Base-by-base conservation (phyloP, 139 green algal species). In the Micractinium conductrix region DNA sequence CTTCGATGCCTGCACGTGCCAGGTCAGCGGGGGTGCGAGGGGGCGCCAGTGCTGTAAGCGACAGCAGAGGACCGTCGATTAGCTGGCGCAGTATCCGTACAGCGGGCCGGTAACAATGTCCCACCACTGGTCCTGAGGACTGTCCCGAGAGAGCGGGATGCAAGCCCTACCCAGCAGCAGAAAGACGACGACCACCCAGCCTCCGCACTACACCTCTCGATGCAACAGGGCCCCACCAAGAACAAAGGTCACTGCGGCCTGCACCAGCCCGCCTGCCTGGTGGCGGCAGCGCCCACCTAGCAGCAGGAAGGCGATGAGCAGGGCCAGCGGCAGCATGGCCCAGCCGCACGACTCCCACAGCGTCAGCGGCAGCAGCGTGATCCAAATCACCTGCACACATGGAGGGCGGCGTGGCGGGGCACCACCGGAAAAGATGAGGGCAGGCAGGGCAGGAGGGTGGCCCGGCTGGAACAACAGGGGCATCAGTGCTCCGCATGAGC, bases 261-360 rank as follows among this genome's bases (percentile, higher is more conserved):
- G 24, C 35, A 28, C 68, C 19, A 14, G 30, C 8, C 14, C 68
- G 8, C 22, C 68, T 24, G 22, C 68, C 68, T n/a, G 14, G 10
- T 44, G 24, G 22, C 68, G 24, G 35, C 68, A 44, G 37, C 0
- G 28, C 43, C 60, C 82, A 90, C 76, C 88, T 70, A 94, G 88
- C 87, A 97, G 87, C 65, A 96, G 84, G 79, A 94, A 93, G 12
- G 90, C 78, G 40, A 96, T 90, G 78, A 91, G 69, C 3, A 70
- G 53, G 63, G 67, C 87, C 17, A 91, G 73, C 14, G 90, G 89
- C 37, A 96, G 58, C n/a, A 82, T 93, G 10, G 83, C 89, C 93
- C 93, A 96, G 14, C 86, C 79, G 35, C 84, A 89, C n/a, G 78
- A 80, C 33, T 79, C 28, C 92, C 93, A 98, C 69, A 96, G 84